These are phyloP conservation scores for Blastocrithidia nonstop DNA, from an alignment of 208 protist species.

Conservation along the genomic window DNA sequence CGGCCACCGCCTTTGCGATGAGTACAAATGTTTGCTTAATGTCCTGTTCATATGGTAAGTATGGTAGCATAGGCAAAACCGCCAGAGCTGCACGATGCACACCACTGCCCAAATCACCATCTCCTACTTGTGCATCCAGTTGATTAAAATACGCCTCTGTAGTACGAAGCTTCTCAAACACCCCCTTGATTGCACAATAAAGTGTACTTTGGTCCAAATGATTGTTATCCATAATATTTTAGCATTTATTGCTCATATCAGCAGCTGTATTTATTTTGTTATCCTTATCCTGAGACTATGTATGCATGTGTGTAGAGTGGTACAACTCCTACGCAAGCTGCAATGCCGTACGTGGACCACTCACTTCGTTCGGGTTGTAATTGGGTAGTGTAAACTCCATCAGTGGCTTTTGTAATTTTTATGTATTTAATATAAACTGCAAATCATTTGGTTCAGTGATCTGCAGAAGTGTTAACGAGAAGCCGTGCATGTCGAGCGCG, in stretches of 20 bases:
- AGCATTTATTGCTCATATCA: too few species aligned
- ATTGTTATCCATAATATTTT: too few species aligned
- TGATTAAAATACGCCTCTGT: slow-evolving; percentile 25
- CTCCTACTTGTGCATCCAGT: slow-evolving; percentile 40
- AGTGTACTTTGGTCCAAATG: too few species aligned
- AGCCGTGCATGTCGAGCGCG: slow-evolving; percentile 76
- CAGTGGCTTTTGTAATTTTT: slow-evolving; percentile 16
- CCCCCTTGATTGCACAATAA: slow-evolving; percentile 3
- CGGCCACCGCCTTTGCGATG: slow-evolving; percentile 30
- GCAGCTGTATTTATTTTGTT: too few species aligned
- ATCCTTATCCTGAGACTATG: too few species aligned
- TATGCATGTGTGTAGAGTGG: too few species aligned
- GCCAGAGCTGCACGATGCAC: slow-evolving; percentile 16
- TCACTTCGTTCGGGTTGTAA: slow-evolving; percentile 3
- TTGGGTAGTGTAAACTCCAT: slow-evolving; percentile 35
- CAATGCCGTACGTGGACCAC: slow-evolving; percentile 16
- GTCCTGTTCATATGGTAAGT: slow-evolving; percentile 21
- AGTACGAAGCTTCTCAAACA: slow-evolving; percentile 15
- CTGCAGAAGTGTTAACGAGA: slow-evolving; percentile 56
- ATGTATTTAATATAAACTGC: slow-evolving; percentile 21
- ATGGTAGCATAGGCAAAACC: slow-evolving; percentile 16
- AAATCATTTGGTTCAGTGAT: slow-evolving; percentile 17
- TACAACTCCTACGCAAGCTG: slow-evolving; percentile 14
- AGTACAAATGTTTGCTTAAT: slow-evolving; percentile 18
- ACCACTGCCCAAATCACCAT: slow-evolving; percentile 50